These are phyloP conservation scores for Clonostachys rosea DNA, from an alignment of 2,329 filamentous ascomycete species.

Conservation along the genomic window DNA sequence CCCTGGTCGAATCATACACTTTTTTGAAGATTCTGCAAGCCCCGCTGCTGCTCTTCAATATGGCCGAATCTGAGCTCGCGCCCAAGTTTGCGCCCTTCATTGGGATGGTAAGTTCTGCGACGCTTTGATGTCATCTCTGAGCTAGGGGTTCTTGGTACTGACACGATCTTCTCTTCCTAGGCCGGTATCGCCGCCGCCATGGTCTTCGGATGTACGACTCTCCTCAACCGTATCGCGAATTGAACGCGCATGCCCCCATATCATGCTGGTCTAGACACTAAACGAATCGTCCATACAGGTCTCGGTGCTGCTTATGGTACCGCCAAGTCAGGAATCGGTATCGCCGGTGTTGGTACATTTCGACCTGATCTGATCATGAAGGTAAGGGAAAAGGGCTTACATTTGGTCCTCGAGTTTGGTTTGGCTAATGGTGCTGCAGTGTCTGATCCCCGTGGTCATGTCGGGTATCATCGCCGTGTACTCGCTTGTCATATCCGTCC, in stretches of 20 bases:
- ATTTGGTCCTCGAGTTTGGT: background rate
- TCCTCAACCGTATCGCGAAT: constrained; percentile 3
- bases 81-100: constrained; percentile 86
- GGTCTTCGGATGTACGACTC: constrained; percentile 72
- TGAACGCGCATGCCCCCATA: constrained; percentile 11
- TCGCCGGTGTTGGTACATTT: constrained; percentile 80
- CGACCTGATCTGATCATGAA: constrained; percentile 89
- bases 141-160: background rate
- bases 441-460: constrained; percentile 89
- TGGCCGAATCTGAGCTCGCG: constrained; percentile 55
- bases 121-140: constrained; percentile 3
- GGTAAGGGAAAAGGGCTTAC: constrained; percentile 36
- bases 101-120: constrained; percentile 65
- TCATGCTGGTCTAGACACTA: constrained; percentile 4
- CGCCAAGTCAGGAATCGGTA: constrained; percentile 84
- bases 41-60: constrained; percentile 13
- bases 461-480: constrained; percentile 99
- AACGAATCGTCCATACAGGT: constrained; percentile 25
- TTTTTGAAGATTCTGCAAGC: too few relatives aligned
- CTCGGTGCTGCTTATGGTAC: constrained; percentile 81
- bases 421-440: constrained; percentile 41
- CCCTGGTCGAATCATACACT: too few relatives aligned
- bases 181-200: constrained; percentile 77
- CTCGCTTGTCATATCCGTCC: constrained; percentile 90
- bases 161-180: constrained; percentile 30